Conservation (phyloP, 192 early-diverging fungal genomes). For the Umbelopsis vinacea region DNA sequence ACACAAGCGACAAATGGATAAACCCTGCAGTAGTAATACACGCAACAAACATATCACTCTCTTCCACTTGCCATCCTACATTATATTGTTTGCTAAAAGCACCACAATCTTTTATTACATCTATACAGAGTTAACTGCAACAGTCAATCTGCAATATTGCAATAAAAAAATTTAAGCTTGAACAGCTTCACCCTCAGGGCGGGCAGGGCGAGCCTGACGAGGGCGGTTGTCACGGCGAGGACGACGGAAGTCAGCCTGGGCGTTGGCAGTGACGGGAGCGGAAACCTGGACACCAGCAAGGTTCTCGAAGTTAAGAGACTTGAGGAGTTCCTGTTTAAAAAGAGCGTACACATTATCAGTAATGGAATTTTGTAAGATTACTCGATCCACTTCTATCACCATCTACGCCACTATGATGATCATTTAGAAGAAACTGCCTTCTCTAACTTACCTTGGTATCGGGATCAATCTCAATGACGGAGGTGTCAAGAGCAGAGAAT, state of each 20-base stretch:
- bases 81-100: too few species aligned
- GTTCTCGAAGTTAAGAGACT: conserved; percentile 95
- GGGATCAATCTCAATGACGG: conserved; percentile 91
- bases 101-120: too few species aligned
- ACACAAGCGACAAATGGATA: too few species aligned
- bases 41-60: too few species aligned
- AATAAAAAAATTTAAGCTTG: conserved; percentile 30
- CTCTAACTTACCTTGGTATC: conserved; percentile 76
- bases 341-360: not conserved
- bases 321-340: conserved; percentile 78
- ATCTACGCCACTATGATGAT: too few species aligned
- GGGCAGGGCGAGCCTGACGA: conserved; percentile 34
- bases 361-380: conserved; percentile 10
- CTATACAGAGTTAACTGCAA: not conserved
- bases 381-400: too few species aligned
- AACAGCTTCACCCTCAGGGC: conserved; percentile 23
- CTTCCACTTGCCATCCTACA: too few species aligned
- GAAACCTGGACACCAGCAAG: conserved; percentile 81
- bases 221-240: conserved; percentile 33
- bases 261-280: conserved; percentile 39
- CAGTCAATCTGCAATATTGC: not conserved
- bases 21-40: too few species aligned
- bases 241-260: conserved; percentile 38
- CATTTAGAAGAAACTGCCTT: not conserved
- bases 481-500: conserved; percentile 92